Evolutionary conservation across 768 basidiomycete species (phyloP), one percentile per base, ranked within the genome.

Genomic region (Crepidotus variabilis): DNA sequence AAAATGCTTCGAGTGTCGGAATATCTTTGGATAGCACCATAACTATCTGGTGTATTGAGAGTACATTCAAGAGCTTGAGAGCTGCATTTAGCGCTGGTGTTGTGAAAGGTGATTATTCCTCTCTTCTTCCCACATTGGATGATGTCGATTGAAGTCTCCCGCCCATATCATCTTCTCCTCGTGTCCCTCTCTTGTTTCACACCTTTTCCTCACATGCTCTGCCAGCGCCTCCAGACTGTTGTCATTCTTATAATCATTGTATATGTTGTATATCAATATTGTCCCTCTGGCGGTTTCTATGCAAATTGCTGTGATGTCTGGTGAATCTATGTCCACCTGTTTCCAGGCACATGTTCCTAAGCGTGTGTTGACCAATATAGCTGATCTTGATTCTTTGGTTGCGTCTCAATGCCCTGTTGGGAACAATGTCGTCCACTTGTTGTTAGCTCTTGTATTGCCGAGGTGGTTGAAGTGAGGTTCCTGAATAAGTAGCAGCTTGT

Each of bases 111-210:
- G 65, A 0, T 0, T 0, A 28, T 63, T 57, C 9, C 54, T 47
- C 0, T 60, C 50, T 34, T 61, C 39, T 20, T 78, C 75, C 76
- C 76, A 78, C 1, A 69, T 10, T 0, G 72, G 70, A 59, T 75
- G 73, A 50, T 78, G 74, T 1, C 67, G 56, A 59, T 78, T 78
- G 63, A 78, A 76, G 62, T 77, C 71, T 0, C 75, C 75, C 0
- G 67, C 56, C 71, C 67, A 72, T 6, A 75, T 50, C 22, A 51
- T 49, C 14, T 62, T 63, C 18, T 56, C 48, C n/a, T 16, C 22
- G 47, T 47, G 4, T 11, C n/a, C 43, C 21, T 16, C 45, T 51
- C 23, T 47, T 21, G 4, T 36, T 23, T 14, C 33, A 10, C 1
- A 24, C n/a, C n/a, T n/a, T 45, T 45, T 35, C 46, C 39, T 16